Evolutionary conservation across 805 yeast species (phyloP).

Genomic region (Ogataea salicorniae): DNA sequence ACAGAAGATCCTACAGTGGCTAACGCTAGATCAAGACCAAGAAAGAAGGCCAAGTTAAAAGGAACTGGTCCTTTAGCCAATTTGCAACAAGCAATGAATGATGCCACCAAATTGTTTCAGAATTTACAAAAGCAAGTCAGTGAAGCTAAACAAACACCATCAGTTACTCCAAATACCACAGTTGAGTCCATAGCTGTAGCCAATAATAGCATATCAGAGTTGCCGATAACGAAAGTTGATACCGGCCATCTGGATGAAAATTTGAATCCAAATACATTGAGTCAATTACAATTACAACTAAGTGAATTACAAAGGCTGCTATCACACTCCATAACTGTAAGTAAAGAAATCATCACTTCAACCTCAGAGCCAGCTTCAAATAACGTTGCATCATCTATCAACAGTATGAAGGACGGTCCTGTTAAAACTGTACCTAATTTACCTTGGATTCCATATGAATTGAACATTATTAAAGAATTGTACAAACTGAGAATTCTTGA

Average conservation of each 20-base stretch:
- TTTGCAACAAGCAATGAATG: constrained; percentile 24
- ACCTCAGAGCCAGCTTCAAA: constrained; percentile 1
- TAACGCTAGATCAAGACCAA: constrained; percentile 33
- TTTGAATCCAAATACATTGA: constrained; percentile 16
- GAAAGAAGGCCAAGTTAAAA: constrained; percentile 26
- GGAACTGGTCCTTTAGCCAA: constrained; percentile 24
- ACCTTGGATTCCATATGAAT: constrained; percentile 33
- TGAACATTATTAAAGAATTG: constrained; percentile 35
- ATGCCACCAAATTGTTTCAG: constrained; percentile 21
- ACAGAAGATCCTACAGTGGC: constrained; percentile 47
- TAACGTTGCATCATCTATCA: constrained; percentile 28
- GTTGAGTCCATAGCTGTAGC: constrained; percentile 1
- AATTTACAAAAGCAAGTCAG: constrained; percentile 18
- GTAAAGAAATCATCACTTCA: constrained; percentile 3
- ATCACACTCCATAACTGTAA: constrained; percentile 23
- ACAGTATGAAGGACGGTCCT: constrained; percentile 33
- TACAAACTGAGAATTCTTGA: constrained; percentile 32
- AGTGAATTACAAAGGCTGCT: constrained; percentile 29
- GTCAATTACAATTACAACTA: constrained; percentile 26
- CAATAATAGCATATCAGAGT: neutral
- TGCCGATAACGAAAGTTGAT: neutral
- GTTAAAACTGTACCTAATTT: constrained; percentile 28
- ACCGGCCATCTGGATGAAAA: constrained; percentile 14
- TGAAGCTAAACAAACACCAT: constrained; percentile 7
- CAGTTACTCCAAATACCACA: constrained; percentile 4